Base-by-base conservation (phyloP, 768 basidiomycete genomes). In the Hirschioporus abietinus region DNA sequence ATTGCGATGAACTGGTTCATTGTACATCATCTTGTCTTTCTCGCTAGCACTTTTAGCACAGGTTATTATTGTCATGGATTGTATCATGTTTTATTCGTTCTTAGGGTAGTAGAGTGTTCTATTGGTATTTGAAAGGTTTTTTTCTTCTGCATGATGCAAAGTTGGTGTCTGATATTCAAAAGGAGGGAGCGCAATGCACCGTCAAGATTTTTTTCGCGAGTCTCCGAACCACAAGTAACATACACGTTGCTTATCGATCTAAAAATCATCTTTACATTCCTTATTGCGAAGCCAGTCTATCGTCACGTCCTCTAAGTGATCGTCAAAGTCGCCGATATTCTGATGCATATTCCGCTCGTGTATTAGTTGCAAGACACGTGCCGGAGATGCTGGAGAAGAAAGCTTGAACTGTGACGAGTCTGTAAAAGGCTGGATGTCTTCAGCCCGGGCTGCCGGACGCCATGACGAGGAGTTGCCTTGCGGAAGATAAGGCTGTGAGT, bases 291-390 rank as follows among this genome's bases (percentile, higher is more conserved):
- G 68, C 82, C 83, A 84, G 66, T 84, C 83, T 66, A 79, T 75
- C 58, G 74, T 83, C 62, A 88, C 87, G 74, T 92, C 87, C 76
- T 92, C 92, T 60, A 93, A 75, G 76, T 93, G 89, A 70, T 93
- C 92, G 66, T 93, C 92, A 68, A 93, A 93, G 74, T 93, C 92
- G 4, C 87, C 88, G 66, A 93, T 87, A 61, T 82, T 78, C 66
- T 81, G 76, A 66, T 89, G 87, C 64, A 81, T 74, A n/a, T 77
- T 78, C 58, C 78, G 72, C 59, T 86, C 82, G 52, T 78, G 80
- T 18, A 89, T 85, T 0, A 86, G 77, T 3, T 74, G 70, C 17
- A 85, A 73, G 0, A 88, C 86, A 12, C 78, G 80, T 5, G 72
- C 68, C 0, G 88, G 86, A 3, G 83, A 71, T 35, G 79, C 78